A percentile compares a stretch with the other conserved stretches of the same genome.
These are phyloP conservation scores for Neltuma alba DNA, from an alignment of 306 rosid species.

Conservation along the genomic window DNA sequence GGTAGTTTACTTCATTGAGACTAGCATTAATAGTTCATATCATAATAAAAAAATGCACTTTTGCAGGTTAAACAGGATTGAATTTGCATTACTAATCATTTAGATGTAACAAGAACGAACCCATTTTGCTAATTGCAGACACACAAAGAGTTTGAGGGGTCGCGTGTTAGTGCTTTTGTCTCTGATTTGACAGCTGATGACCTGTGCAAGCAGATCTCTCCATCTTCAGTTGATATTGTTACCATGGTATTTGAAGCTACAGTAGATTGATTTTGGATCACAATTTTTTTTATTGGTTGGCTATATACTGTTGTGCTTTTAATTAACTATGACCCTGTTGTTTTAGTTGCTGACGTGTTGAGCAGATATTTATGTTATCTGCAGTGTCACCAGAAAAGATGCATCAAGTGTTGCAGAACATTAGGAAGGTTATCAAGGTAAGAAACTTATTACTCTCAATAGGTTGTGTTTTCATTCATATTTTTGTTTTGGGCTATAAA, in stretches of 20 bases:
- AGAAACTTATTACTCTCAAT: conserved; percentile 15
- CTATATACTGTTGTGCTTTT: conserved; percentile 30
- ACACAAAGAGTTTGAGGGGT: conserved; percentile 77
- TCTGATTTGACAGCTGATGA: conserved; percentile 89
- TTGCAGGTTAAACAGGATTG: conserved; percentile 2
- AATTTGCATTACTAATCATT: conserved; percentile 22
- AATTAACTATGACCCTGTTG: conserved; percentile 22
- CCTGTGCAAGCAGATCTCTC: conserved; percentile 64
- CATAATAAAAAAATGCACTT: conserved; percentile 12
- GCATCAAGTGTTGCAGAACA: conserved; percentile 73
- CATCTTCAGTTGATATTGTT: conserved; percentile 79
- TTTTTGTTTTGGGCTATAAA: conserved; percentile 33
- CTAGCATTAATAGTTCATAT: conserved; percentile 20
- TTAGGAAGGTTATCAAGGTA: conserved; percentile 79
- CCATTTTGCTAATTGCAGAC: conserved; percentile 49
- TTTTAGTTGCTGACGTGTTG: conserved; percentile 72
- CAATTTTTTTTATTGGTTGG: conserved; percentile 24
- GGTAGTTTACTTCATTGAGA: neutral
- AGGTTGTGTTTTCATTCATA: conserved; percentile 18
- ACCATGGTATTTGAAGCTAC: conserved; percentile 73
- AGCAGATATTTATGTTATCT: conserved; percentile 94
- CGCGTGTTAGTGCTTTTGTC: conserved; percentile 73
- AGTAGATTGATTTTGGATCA: conserved; percentile 12
- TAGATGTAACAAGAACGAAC: conserved; percentile 17
- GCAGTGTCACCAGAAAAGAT: conserved; percentile 98